Percentiles rank a stretch among this genome's conserved stretches.
Evolutionary conservation across 148 eudicot species (phyloP).

Genomic region (Camellia granthamiana): DNA sequence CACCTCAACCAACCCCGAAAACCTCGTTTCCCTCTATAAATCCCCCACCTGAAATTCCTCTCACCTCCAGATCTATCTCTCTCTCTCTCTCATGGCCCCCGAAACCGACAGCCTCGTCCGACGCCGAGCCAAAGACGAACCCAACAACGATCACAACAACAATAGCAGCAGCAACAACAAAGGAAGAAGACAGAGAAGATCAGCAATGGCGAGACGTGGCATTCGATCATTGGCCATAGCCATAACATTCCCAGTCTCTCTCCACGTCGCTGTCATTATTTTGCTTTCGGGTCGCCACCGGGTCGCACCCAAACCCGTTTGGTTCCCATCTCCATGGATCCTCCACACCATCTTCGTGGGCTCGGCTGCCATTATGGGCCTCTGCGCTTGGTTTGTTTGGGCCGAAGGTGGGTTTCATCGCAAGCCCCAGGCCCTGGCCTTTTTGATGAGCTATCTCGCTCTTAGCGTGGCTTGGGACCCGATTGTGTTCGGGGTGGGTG

Average conservation of each 20-base stretch:
- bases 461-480: conserved; percentile 70
- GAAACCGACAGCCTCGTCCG: conserved; percentile 24
- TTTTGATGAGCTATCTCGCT: conserved; percentile 56
- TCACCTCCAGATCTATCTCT: not conserved
- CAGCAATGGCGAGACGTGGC: conserved; percentile 60
- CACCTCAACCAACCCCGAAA: not conserved
- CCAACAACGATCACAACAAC: not conserved
- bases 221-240: conserved; percentile 59
- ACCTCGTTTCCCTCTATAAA: conserved; percentile 14
- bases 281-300: conserved; percentile 28
- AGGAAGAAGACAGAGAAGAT: conserved; percentile 23
- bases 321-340: conserved; percentile 68
- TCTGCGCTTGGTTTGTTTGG: conserved; percentile 87
- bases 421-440: conserved; percentile 30
- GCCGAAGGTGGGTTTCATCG: conserved; percentile 82
- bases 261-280: conserved; percentile 41
- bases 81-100: conserved; percentile 29
- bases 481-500: conserved; percentile 49
- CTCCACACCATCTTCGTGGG: conserved; percentile 53
- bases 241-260: conserved; percentile 42
- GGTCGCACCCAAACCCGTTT: conserved; percentile 25
- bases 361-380: conserved; percentile 54
- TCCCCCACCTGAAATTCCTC: conserved; percentile 9
- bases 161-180: not conserved
- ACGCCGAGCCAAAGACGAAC: conserved; percentile 32